Evolutionary conservation across 768 basidiomycete genomes (phyloP).

Genomic region (Boletus subcaerulescens): DNA sequence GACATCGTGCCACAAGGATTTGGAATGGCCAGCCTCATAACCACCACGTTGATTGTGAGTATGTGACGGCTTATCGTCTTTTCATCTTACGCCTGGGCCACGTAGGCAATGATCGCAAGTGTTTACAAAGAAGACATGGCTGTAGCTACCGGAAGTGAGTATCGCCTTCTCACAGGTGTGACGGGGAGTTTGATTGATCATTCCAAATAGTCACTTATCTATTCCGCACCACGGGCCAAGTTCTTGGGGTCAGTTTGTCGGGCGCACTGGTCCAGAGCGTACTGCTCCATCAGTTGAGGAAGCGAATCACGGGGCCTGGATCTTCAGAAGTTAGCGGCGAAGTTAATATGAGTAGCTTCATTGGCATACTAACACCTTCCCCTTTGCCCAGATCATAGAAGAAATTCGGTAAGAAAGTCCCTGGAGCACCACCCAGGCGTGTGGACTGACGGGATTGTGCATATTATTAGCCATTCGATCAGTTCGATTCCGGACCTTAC

Average conservation of each 20-base stretch:
- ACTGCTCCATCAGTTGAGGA: slow-evolving; percentile 63
- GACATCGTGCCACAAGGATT: slow-evolving; percentile 81
- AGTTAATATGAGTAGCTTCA: slow-evolving; percentile 24
- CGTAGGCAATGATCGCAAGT: slow-evolving; percentile 82
- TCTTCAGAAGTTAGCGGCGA: slow-evolving; percentile 60
- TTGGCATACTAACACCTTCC: slow-evolving; percentile 16
- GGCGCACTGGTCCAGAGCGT: slow-evolving; percentile 83
- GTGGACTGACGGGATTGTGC: slow-evolving; percentile 11
- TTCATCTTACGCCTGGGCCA: slow-evolving; percentile 4
- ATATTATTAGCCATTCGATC: slow-evolving; percentile 57
- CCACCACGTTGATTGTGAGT: slow-evolving; percentile 80
- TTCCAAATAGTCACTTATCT: slow-evolving; percentile 77
- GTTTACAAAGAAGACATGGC: slow-evolving; percentile 81
- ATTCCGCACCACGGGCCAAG: slow-evolving; percentile 92
- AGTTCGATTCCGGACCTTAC: slow-evolving; percentile 65
- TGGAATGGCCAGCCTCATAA: slow-evolving; percentile 81
- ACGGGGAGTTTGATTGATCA: slow-evolving; percentile 3
- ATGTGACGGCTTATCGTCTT: slow-evolving; percentile 4
- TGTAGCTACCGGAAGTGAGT: slow-evolving; percentile 86
- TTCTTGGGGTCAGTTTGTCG: slow-evolving; percentile 87
- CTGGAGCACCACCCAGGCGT: slow-evolving; percentile 14
- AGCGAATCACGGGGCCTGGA: slow-evolving; percentile 73
- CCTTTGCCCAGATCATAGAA: slow-evolving; percentile 60
- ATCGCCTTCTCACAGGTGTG: slow-evolving; percentile 8
- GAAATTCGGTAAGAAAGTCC: slow-evolving; percentile 51